These are phyloP conservation scores for Diaporthe ilicicola DNA, from an alignment of 2,329 filamentous ascomycete species.

Conservation along the genomic window DNA sequence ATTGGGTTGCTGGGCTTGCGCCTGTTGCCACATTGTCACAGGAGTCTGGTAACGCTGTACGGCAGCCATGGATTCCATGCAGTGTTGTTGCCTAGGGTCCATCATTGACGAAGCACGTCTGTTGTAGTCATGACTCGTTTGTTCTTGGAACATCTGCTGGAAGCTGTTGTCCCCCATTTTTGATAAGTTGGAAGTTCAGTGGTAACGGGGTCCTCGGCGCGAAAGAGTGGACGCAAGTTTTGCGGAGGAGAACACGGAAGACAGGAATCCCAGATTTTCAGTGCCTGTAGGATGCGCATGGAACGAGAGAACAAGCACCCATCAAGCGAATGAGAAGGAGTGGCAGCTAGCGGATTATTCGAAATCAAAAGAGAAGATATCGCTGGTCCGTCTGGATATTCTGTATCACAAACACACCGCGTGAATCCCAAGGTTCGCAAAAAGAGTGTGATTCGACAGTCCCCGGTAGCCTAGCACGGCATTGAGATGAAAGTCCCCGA, in stretches of 20 bases:
- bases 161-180: slow-evolving; percentile 30
- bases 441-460: slow-evolving; percentile 15
- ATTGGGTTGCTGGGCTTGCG: slow-evolving; percentile 17
- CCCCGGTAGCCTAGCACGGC: slow-evolving; percentile 3
- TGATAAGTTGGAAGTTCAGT: not conserved
- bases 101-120: slow-evolving; percentile 17
- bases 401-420: not conserved
- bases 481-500: not conserved
- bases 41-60: slow-evolving; percentile 30
- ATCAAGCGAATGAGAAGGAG: slow-evolving; percentile 9
- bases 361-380: not conserved
- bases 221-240: not conserved
- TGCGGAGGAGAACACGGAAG: not conserved
- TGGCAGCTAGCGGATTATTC: not conserved
- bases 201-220: not conserved
- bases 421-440: not conserved
- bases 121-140: slow-evolving; percentile 26
- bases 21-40: slow-evolving; percentile 29
- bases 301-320: not conserved
- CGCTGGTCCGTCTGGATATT: not conserved
- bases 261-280: not conserved
- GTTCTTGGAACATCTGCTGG: slow-evolving; percentile 27
- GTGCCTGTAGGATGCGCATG: not conserved
- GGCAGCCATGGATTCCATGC: slow-evolving; percentile 29
- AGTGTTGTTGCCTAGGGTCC: slow-evolving; percentile 21